Evolutionary conservation across 108 stramenopile species (phyloP).

Genomic region (Mayamaea pseudoterrestris): DNA sequence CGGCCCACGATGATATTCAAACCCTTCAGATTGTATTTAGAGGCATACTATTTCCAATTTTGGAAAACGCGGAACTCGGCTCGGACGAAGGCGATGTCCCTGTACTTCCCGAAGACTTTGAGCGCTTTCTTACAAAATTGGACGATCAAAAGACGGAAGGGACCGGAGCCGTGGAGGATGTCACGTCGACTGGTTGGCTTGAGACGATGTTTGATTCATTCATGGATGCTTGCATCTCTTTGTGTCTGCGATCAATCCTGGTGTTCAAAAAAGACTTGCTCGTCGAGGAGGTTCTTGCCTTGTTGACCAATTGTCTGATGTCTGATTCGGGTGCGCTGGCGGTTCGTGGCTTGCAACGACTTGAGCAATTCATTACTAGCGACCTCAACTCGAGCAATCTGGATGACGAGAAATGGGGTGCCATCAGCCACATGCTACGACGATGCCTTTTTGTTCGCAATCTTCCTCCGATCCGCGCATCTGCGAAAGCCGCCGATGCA

Average conservation of each 20-base stretch:
- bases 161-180: neutral
- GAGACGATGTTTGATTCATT: constrained; percentile 70
- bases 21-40: constrained; percentile 70
- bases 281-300: constrained; percentile 69
- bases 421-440: constrained; percentile 71
- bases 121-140: constrained; percentile 26
- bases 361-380: constrained; percentile 58
- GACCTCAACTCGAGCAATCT: constrained; percentile 40
- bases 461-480: constrained; percentile 20
- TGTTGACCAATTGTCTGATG: constrained; percentile 70
- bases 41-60: constrained; percentile 66
- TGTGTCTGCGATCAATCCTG: constrained; percentile 51
- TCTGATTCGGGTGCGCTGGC: constrained; percentile 71
- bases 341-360: constrained; percentile 51
- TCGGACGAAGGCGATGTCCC: constrained; percentile 9
- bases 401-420: constrained; percentile 71
- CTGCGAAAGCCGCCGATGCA: neutral
- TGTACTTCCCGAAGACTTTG: constrained; percentile 60
- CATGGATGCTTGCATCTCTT: constrained; percentile 63
- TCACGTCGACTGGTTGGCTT: constrained; percentile 32
- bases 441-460: constrained; percentile 52
- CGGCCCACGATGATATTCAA: constrained; percentile 45
- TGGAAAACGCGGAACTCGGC: constrained; percentile 59
- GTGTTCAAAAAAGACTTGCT: constrained; percentile 46
- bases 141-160: constrained; percentile 13